These are phyloP conservation scores for Aspergillus saccharolyticus DNA, from an alignment of 495 filamentous ascomycete species.

Conservation along the genomic window DNA sequence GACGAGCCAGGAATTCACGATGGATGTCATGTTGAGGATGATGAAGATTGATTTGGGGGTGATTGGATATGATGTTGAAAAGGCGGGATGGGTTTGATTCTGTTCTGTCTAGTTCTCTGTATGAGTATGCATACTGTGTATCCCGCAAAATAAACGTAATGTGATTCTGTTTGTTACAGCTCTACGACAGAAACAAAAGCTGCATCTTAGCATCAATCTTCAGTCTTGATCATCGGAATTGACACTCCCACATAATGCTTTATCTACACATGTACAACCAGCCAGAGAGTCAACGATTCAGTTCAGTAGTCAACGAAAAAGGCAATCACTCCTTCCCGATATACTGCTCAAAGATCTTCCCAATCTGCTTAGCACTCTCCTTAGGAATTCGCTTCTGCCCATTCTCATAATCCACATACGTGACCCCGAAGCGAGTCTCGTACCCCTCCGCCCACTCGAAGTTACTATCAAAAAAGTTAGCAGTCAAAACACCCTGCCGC, in stretches of 20 bases:
- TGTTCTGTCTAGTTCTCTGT: too few relatives aligned
- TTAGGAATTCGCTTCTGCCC: slow-evolving; percentile 72
- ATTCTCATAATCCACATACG: slow-evolving; percentile 69
- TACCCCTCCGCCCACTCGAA: slow-evolving; percentile 72
- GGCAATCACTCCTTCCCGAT: slow-evolving; percentile 26
- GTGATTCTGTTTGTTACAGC: too few relatives aligned
- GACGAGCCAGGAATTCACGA: slow-evolving; percentile 53
- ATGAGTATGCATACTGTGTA: too few relatives aligned
- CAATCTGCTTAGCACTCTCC: slow-evolving; percentile 66
- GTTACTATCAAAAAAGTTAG: slow-evolving; percentile 34
- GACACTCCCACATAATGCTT: too few relatives aligned
- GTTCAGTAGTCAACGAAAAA: too few relatives aligned
- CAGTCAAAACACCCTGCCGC: background rate
- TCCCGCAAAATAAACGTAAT: too few relatives aligned
- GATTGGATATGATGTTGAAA: slow-evolving; percentile 57
- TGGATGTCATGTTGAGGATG: slow-evolving; percentile 66
- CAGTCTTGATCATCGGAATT: too few relatives aligned
- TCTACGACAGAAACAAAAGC: too few relatives aligned
- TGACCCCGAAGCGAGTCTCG: slow-evolving; percentile 76
- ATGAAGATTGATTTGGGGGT: slow-evolving; percentile 58
- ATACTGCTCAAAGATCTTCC: slow-evolving; percentile 53
- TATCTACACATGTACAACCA: too few relatives aligned
- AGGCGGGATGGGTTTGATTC: slow-evolving; percentile 57
- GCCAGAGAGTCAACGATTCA: too few relatives aligned
- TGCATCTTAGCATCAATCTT: too few relatives aligned